These are phyloP conservation scores for Neonectria coccinea DNA, from an alignment of 2,329 filamentous ascomycete genomes.

Conservation along the genomic window DNA sequence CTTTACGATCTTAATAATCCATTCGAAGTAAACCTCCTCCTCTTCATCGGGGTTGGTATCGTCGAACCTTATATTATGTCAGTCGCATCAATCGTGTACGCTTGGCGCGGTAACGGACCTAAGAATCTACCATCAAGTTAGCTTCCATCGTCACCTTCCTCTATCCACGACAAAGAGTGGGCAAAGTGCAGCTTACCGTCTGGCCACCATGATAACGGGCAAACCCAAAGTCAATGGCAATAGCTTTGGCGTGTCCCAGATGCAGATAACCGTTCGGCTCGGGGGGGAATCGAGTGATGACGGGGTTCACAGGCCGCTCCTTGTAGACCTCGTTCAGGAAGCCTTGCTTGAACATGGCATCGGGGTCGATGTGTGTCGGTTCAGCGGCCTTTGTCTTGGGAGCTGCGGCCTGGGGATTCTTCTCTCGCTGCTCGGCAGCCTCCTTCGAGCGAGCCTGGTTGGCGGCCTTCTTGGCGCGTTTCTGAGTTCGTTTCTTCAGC, in stretches of 20 bases:
- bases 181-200: constrained; percentile 43
- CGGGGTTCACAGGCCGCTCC: constrained; percentile 70
- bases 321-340: constrained; percentile 80
- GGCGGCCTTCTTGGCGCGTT: constrained; percentile 68
- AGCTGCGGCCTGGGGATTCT: constrained; percentile 44
- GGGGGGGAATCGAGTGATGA: constrained; percentile 81
- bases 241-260: constrained; percentile 94
- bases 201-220: constrained; percentile 84
- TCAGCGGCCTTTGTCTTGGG: constrained; percentile 62
- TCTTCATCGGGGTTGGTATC: constrained; percentile 97
- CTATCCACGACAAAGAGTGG: neutral
- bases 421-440: constrained; percentile 48
- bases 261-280: constrained; percentile 95
- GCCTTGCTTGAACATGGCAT: constrained; percentile 83
- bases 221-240: constrained; percentile 96
- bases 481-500: constrained; percentile 70
- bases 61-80: constrained; percentile 73
- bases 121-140: constrained; percentile 45
- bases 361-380: constrained; percentile 59
- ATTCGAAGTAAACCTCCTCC: constrained; percentile 87
- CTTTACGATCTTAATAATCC: constrained; percentile 87
- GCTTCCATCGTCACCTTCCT: constrained; percentile 7
- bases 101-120: constrained; percentile 37
- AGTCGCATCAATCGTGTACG: constrained; percentile 18
- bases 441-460: constrained; percentile 62